Percentiles rank a stretch among this genome's conserved stretches.
phyloP scores from a whole-genome alignment of 305 asterid genomes.

The Fraxinus xanthoxyloides region DNA sequence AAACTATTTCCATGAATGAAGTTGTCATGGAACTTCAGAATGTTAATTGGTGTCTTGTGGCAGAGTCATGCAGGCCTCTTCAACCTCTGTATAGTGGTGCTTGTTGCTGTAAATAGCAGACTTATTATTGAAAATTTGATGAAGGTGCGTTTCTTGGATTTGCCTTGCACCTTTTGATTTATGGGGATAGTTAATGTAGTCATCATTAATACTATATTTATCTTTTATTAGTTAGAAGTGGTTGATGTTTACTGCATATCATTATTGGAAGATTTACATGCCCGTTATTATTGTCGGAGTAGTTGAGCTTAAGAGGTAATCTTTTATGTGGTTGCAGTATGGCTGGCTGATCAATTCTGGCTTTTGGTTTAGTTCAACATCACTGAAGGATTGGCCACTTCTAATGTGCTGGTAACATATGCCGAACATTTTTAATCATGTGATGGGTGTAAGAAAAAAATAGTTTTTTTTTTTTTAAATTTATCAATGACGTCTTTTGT shows the following conservation, averaged over 20 bases:
- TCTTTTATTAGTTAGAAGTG: conserved; percentile 9
- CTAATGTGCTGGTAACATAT: conserved; percentile 82
- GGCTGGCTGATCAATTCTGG: conserved; percentile 83
- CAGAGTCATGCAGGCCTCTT: conserved; percentile 99
- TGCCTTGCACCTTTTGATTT: conserved; percentile 1
- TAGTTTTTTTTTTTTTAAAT: background rate
- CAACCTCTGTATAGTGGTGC: conserved; percentile 98
- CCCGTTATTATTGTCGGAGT: background rate
- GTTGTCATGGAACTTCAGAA: background rate
- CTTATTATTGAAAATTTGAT: conserved; percentile 93
- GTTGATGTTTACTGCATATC: conserved; percentile 14
- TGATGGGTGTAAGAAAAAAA: background rate
- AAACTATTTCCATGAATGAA: conserved; percentile 1
- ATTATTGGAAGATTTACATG: background rate
- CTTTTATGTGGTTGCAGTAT: conserved; percentile 58
- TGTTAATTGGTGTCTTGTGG: conserved; percentile 35
- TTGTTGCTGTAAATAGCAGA: conserved; percentile 93
- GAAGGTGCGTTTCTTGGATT: conserved; percentile 58
- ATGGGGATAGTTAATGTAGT: conserved; percentile 2
- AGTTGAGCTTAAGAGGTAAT: conserved; percentile 8
- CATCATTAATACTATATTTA: background rate
- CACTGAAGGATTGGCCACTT: conserved; percentile 93
- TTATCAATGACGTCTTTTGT: background rate
- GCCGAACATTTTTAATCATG: conserved; percentile 5
- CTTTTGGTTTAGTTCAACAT: conserved; percentile 88